These are phyloP conservation scores for Cephaloascus albidus DNA, from an alignment of 805 yeast genomes.

Conservation along the genomic window DNA sequence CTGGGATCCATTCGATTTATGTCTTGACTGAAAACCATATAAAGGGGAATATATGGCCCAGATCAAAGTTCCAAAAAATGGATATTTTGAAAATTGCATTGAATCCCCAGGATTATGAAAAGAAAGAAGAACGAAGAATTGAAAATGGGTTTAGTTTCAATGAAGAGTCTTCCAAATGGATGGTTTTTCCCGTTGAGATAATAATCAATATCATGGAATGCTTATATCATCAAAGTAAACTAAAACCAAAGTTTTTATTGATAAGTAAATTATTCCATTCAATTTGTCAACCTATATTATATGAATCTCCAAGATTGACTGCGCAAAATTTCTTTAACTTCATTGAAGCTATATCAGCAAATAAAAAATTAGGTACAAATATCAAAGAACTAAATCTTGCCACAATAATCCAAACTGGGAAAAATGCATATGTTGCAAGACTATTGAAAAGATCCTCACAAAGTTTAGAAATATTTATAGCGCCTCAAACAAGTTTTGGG, in stretches of 20 bases:
- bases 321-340: conserved; percentile 65
- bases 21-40: conserved; percentile 3
- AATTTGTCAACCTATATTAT: conserved; percentile 55
- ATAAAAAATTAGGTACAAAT: conserved; percentile 41
- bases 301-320: conserved; percentile 50
- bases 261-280: conserved; percentile 55
- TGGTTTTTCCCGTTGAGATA: conserved; percentile 26
- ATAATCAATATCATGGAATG: conserved; percentile 21
- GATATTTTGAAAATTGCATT: conserved; percentile 29
- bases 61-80: conserved; percentile 38
- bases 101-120: conserved; percentile 16
- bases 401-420: conserved; percentile 80
- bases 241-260: conserved; percentile 41
- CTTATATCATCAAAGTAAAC: conserved; percentile 15
- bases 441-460: conserved; percentile 68
- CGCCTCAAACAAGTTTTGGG: conserved; percentile 95
- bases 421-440: conserved; percentile 82
- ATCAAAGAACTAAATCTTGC: conserved; percentile 69
- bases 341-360: conserved; percentile 54
- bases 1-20: neutral
- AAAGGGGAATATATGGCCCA: conserved; percentile 33
- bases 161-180: conserved; percentile 6
- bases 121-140: conserved; percentile 10
- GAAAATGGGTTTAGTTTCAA: conserved; percentile 6
- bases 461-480: conserved; percentile 59